phyloP scores from a whole-genome alignment of 2,329 filamentous ascomycete species.

The Neofusicoccum ribis region DNA sequence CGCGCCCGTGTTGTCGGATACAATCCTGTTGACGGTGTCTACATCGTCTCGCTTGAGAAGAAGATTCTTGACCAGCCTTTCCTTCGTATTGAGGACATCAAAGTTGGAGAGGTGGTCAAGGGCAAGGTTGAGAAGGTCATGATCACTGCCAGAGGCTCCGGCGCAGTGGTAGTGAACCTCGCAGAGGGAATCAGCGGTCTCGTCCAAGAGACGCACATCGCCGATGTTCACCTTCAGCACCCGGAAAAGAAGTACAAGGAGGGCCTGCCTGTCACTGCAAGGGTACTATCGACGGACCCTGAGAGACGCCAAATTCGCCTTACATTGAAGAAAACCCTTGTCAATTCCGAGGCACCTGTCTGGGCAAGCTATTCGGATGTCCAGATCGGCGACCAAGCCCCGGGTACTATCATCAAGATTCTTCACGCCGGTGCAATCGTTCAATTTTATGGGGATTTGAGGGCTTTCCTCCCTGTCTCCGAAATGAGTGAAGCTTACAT shows the following conservation, averaged over 20 bases:
- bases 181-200: slow-evolving; percentile 87
- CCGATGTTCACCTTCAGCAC: slow-evolving; percentile 83
- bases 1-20: slow-evolving; percentile 81
- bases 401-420: slow-evolving; percentile 84
- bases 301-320: slow-evolving; percentile 77
- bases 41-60: slow-evolving; percentile 80
- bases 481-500: slow-evolving; percentile 99
- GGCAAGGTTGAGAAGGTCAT: slow-evolving; percentile 84
- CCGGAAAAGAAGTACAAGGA: slow-evolving; percentile 96
- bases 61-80: slow-evolving; percentile 83
- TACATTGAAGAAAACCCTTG: slow-evolving; percentile 89
- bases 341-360: slow-evolving; percentile 82
- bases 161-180: slow-evolving; percentile 78
- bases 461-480: slow-evolving; percentile 84
- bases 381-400: slow-evolving; percentile 71
- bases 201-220: slow-evolving; percentile 83
- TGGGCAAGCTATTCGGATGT: slow-evolving; percentile 78
- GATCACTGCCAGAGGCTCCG: slow-evolving; percentile 73
- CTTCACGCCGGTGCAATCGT: slow-evolving; percentile 78
- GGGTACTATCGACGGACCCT: slow-evolving; percentile 78
- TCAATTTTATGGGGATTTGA: slow-evolving; percentile 83
- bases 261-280: slow-evolving; percentile 78
- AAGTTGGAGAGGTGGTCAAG: slow-evolving; percentile 75
- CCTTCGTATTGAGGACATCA: slow-evolving; percentile 87
- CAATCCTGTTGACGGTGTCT: slow-evolving; percentile 82